Conservation (phyloP, 768 basidiomycete species). For the Baorangia bicolor region DNA sequence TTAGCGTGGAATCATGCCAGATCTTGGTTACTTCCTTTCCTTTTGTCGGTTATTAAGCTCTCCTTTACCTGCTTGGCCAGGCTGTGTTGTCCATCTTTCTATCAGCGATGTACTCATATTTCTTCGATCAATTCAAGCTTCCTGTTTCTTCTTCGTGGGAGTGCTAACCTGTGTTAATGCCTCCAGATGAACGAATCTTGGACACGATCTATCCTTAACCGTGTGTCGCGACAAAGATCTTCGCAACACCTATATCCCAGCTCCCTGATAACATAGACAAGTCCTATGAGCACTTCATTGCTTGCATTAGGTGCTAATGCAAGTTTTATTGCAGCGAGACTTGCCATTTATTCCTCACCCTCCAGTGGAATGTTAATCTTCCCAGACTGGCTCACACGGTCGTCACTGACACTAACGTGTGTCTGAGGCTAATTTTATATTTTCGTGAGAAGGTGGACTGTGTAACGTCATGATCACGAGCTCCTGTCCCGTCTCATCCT, state of each 20-base stretch:
- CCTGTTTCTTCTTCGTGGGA: not conserved
- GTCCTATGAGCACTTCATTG: no score
- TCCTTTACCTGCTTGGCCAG: conserved; percentile 24
- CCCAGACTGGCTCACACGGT: not conserved
- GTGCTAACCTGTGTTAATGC: not conserved
- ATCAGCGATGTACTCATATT: conserved; percentile 18
- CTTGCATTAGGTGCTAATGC: not conserved
- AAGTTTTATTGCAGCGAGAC: not conserved
- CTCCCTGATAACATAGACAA: not conserved
- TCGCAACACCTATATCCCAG: not conserved
- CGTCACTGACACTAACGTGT: no score
- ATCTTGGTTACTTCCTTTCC: conserved; percentile 8
- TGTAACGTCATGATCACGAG: not conserved
- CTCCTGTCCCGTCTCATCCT: not conserved
- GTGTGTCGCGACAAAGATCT: not conserved
- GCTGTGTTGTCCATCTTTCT: conserved; percentile 13
- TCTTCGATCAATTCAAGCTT: conserved; percentile 13
- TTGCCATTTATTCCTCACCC: not conserved
- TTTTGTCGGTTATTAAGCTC: not conserved
- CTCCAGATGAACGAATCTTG: not conserved
- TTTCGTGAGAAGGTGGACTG: not conserved
- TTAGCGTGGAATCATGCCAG: conserved; percentile 1
- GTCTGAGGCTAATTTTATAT: not conserved
- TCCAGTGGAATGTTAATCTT: not conserved
- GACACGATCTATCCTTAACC: not conserved